Conservation (phyloP, 306 rosid species). For the Rubus parviflorus region DNA sequence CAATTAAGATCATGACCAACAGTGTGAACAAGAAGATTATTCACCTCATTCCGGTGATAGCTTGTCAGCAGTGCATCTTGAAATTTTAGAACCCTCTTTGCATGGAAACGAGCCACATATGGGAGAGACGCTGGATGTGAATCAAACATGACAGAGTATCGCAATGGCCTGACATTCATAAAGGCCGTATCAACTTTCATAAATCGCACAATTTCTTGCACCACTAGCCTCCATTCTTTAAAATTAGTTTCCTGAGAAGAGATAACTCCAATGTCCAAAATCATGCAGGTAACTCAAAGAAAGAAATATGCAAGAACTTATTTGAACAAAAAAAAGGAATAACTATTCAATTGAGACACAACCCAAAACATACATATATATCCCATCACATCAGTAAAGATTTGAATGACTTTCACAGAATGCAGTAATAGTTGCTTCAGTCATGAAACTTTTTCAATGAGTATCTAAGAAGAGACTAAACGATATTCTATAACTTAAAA, state of each 20-base stretch:
- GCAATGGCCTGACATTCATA: constrained; percentile 73
- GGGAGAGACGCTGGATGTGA: constrained; percentile 73
- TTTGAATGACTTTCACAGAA: not conserved
- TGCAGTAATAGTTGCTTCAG: not conserved
- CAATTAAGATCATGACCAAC: constrained; percentile 20
- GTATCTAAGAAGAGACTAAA: not conserved
- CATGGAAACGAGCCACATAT: constrained; percentile 90
- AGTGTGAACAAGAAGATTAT: constrained; percentile 14
- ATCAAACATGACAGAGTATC: constrained; percentile 68
- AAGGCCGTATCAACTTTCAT: constrained; percentile 66
- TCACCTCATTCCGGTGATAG: constrained; percentile 92
- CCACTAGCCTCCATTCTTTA: constrained; percentile 95
- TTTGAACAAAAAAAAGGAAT: not conserved
- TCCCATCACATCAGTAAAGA: not conserved
- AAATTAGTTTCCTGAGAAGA: constrained; percentile 76
- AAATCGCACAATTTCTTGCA: constrained; percentile 89
- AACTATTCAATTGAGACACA: not conserved
- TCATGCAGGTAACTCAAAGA: constrained; percentile 23
- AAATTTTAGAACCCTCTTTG: constrained; percentile 85
- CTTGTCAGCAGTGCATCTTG: constrained; percentile 82
- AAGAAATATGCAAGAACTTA: not conserved
- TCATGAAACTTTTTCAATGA: not conserved
- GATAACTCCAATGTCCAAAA: constrained; percentile 33
- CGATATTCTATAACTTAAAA: not conserved
- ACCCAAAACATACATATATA: not conserved